Evolutionary conservation across 192 early-diverging fungal genomes (phyloP).

Genomic region (Coemansia sp.): DNA sequence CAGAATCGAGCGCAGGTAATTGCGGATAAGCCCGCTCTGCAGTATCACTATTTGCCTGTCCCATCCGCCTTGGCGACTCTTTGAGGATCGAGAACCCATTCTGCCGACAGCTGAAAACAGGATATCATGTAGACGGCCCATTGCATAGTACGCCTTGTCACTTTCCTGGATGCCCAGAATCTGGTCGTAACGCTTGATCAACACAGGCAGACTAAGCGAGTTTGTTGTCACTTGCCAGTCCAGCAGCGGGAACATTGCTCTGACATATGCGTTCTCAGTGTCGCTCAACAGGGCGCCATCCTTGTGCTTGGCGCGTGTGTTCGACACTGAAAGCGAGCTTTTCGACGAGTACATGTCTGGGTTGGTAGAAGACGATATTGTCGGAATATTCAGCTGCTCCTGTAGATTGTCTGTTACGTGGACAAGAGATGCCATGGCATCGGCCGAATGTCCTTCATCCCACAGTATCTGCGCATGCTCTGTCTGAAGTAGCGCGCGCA

Average conservation of each 20-base stretch:
- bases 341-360: background rate
- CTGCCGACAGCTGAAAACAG: conserved; percentile 31
- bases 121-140: conserved; percentile 41
- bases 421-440: conserved; percentile 38
- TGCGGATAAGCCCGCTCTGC: conserved; percentile 49
- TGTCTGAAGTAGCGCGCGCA: conserved; percentile 39
- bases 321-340: background rate
- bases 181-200: conserved; percentile 36
- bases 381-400: conserved; percentile 24
- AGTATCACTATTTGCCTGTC: conserved; percentile 30
- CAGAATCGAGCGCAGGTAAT: conserved; percentile 58
- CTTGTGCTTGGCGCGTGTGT: background rate
- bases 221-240: conserved; percentile 45
- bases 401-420: conserved; percentile 29
- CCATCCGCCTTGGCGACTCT: conserved; percentile 27
- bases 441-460: conserved; percentile 42
- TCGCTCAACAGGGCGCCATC: conserved; percentile 16
- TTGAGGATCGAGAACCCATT: conserved; percentile 7
- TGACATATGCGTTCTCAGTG: conserved; percentile 33
- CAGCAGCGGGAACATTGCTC: conserved; percentile 33
- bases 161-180: conserved; percentile 43
- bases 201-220: conserved; percentile 12
- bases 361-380: background rate
- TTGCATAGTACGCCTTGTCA: conserved; percentile 49
- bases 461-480: conserved; percentile 53